Evolutionary conservation across 495 filamentous ascomycete species (phyloP).

Genomic region (Lasiosphaeriaceae sp.): DNA sequence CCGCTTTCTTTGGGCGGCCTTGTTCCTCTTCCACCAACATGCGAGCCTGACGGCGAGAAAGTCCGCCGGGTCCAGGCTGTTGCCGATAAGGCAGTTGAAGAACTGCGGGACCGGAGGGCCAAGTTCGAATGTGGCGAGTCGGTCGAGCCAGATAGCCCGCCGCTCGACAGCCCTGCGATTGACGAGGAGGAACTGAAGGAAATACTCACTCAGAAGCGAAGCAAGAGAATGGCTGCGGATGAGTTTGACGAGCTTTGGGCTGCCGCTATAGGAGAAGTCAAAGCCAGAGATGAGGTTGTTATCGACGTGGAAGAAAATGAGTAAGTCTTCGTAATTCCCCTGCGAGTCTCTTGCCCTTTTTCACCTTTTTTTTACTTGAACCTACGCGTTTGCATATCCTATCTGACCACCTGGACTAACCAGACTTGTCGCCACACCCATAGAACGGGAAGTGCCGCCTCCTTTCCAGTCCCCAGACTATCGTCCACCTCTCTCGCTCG

Average conservation of each 20-base stretch:
- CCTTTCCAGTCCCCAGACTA: slow-evolving; percentile 51
- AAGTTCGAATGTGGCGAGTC: slow-evolving; percentile 86
- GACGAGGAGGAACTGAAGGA: slow-evolving; percentile 74
- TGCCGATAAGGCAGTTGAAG: slow-evolving; percentile 81
- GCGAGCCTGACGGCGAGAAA: slow-evolving; percentile 92
- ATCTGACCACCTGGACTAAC: slow-evolving; percentile 60
- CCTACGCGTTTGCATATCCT: slow-evolving; percentile 17
- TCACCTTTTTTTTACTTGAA: background rate
- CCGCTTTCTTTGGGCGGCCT: slow-evolving; percentile 77
- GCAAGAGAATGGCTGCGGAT: slow-evolving; percentile 71
- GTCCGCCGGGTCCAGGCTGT: slow-evolving; percentile 80
- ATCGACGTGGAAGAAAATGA: slow-evolving; percentile 52
- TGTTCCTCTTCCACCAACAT: slow-evolving; percentile 84
- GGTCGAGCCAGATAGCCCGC: slow-evolving; percentile 56
- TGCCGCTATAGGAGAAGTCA: slow-evolving; percentile 80
- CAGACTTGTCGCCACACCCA: slow-evolving; percentile 64
- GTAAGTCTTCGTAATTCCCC: slow-evolving; percentile 59
- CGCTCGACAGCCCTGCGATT: slow-evolving; percentile 58
- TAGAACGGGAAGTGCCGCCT: slow-evolving; percentile 66
- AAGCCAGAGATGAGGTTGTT: slow-evolving; percentile 75
- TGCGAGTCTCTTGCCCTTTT: too few species aligned
- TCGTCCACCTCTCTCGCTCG: slow-evolving; percentile 78
- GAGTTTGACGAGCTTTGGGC: slow-evolving; percentile 94
- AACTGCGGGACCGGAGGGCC: slow-evolving; percentile 79
- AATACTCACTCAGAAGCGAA: slow-evolving; percentile 64